A percentile compares a stretch with the other conserved stretches of the same genome.
Conservation (phyloP, 352 stramenopile genomes). For the Elongisporangium undulatum region DNA sequence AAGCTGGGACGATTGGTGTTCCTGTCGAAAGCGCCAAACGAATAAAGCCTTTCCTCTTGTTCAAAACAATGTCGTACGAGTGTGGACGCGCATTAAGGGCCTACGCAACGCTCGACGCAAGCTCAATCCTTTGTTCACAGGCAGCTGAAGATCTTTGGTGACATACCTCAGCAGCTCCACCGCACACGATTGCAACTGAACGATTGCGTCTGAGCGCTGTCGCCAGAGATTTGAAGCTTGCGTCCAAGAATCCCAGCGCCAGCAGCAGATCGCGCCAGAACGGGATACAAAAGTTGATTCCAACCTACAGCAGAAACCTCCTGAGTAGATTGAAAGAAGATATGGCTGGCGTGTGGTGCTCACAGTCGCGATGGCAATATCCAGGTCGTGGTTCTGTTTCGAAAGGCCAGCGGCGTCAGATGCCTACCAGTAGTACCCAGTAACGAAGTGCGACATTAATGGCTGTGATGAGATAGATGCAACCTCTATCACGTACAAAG, state of each 20-base stretch:
- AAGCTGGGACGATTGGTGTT: constrained; percentile 56
- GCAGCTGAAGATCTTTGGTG: neutral
- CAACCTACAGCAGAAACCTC: constrained; percentile 15
- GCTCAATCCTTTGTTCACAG: neutral
- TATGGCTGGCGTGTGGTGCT: neutral
- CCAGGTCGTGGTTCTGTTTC: constrained; percentile 29
- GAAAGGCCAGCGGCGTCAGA: constrained; percentile 29
- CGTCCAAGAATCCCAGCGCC: constrained; percentile 44
- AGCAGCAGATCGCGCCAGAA: constrained; percentile 52
- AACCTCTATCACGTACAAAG: constrained; percentile 18
- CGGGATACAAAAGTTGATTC: constrained; percentile 42
- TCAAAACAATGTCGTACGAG: constrained; percentile 50
- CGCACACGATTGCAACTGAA: constrained; percentile 31
- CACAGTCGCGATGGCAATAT: constrained; percentile 43
- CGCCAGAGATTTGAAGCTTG: constrained; percentile 34
- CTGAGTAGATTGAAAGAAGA: neutral
- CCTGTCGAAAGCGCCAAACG: constrained; percentile 54
- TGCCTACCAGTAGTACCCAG: constrained; percentile 7
- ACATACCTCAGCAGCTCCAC: constrained; percentile 39
- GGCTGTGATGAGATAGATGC: neutral
- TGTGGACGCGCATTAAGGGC: constrained; percentile 38
- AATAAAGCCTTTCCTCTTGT: constrained; percentile 62
- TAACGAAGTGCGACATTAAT: neutral
- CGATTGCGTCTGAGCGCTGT: constrained; percentile 21
- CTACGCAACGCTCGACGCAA: constrained; percentile 4